Evolutionary conservation across 2,329 filamentous ascomycete species (phyloP), one percentile per base, ranked within the genome.

Genomic region (Xylariomycetidae sp.): DNA sequence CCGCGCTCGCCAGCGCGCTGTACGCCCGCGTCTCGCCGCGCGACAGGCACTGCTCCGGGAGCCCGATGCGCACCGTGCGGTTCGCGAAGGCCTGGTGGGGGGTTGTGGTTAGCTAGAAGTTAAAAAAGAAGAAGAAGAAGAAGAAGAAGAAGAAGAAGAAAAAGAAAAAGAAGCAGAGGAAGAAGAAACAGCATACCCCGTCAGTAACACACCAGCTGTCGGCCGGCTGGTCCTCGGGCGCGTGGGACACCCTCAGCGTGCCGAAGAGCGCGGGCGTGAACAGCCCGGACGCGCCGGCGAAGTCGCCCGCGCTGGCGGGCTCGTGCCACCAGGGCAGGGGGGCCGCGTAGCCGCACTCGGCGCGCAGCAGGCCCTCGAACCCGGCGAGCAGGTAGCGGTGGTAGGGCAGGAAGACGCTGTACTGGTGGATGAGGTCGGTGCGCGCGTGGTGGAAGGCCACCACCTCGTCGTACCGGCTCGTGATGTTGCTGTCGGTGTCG

Each of bases 231-330:
- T 29, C 26, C 9, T 13, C 12, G 3, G 26, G 26, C 15, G 13
- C 13, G 26, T 13, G 26, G 16, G 26, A 29, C 12, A 13, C 26
- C 5, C 10, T 12, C 26, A 29, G 15, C 10, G 26, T 12, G 16
- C 26, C 26, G 16, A 29, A 29, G 15, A 13, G 17, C 12, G n/a
- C 26, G 16, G 26, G 26, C 10, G 26, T 29, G 26, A 29, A 29
- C 12, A 29, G 13, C 12, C 26, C 16, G 12, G 26, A 29, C 8
- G 20, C 20, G n/a, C 23, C 23, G 26, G 26, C 13, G 26, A 29
- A 29, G 9, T 29, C 17, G 26, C 26, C 26, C 3, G 20, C 20
- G 20, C n/a, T n/a, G 8, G 8, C 8, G 20, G n/a, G 8, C 20
- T 23, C 20, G 20, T 23, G n/a, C 20, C 20, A 23, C 20, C 20